phyloP scores from a whole-genome alignment of 257 asterid species.

The Plantago ovata region DNA sequence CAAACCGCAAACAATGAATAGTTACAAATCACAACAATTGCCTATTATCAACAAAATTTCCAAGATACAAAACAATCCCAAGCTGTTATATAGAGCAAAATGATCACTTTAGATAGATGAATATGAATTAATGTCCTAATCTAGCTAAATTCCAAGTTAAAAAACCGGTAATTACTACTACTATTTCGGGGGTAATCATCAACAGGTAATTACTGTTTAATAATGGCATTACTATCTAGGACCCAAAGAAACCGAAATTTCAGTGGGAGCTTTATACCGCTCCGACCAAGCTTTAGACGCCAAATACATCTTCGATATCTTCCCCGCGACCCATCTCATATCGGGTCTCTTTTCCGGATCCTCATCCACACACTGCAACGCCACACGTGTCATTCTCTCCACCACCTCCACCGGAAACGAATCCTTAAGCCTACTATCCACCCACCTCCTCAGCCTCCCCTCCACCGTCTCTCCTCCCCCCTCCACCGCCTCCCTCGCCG shows the following conservation, averaged over 20 bases:
- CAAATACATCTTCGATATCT: conserved; percentile 73
- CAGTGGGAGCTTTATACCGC: conserved; percentile 48
- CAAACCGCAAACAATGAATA: no score
- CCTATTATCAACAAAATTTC: no score
- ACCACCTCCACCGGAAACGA: conserved; percentile 97
- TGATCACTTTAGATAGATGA: no score
- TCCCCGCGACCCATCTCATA: conserved; percentile 73
- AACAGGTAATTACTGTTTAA: no score
- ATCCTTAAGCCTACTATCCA: conserved; percentile 75
- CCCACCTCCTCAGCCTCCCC: conserved; percentile 76
- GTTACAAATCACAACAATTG: no score
- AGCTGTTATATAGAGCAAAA: no score
- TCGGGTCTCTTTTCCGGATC: conserved; percentile 81
- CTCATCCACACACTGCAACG: conserved; percentile 72
- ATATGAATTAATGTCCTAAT: no score
- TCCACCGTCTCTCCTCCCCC: conserved; percentile 48
- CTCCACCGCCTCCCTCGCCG: conserved; percentile 47
- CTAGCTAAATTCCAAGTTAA: no score
- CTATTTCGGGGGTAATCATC: no score
- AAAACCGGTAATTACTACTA: no score
- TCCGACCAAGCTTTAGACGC: conserved; percentile 63
- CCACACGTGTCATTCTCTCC: conserved; percentile 61
- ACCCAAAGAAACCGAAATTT: conserved; percentile 68
- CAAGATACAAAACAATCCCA: no score
- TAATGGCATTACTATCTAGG: conserved; percentile 36